Evolutionary conservation across 495 filamentous ascomycete species (phyloP).

Genomic region (Alectoria sarmentosa): DNA sequence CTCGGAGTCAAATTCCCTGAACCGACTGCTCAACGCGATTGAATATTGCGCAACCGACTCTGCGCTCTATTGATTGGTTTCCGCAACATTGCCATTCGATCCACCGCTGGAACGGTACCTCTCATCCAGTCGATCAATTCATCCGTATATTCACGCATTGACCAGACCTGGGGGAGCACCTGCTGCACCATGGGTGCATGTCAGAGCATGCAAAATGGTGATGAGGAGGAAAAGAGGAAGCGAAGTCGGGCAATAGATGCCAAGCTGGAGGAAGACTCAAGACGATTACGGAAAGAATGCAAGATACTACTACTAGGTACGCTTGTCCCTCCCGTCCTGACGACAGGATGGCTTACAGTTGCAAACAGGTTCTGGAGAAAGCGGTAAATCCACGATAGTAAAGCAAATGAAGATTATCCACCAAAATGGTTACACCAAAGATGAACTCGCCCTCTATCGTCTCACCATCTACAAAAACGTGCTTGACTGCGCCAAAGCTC

Average conservation of each 20-base stretch:
- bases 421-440: slow-evolving; percentile 87
- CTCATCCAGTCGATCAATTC: background rate
- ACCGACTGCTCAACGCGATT: background rate
- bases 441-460: slow-evolving; percentile 87
- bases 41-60: background rate
- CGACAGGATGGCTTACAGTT: background rate
- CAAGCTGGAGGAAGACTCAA: slow-evolving; percentile 85
- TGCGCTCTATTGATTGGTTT: background rate
- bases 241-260: slow-evolving; percentile 89
- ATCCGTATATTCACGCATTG: background rate
- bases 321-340: slow-evolving; percentile 20
- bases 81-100: background rate
- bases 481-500: slow-evolving; percentile 87
- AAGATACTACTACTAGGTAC: slow-evolving; percentile 93
- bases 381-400: slow-evolving; percentile 97
- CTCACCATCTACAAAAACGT: slow-evolving; percentile 97
- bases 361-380: slow-evolving; percentile 84
- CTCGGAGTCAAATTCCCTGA: background rate
- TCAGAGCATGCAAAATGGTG: slow-evolving; percentile 69
- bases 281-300: slow-evolving; percentile 88
- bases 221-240: slow-evolving; percentile 86
- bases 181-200: slow-evolving; percentile 73
- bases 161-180: background rate
- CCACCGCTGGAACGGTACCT: background rate
- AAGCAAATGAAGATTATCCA: slow-evolving; percentile 99